Conservation (phyloP, 495 filamentous ascomycete species). For the Neurospora sp. region DNA sequence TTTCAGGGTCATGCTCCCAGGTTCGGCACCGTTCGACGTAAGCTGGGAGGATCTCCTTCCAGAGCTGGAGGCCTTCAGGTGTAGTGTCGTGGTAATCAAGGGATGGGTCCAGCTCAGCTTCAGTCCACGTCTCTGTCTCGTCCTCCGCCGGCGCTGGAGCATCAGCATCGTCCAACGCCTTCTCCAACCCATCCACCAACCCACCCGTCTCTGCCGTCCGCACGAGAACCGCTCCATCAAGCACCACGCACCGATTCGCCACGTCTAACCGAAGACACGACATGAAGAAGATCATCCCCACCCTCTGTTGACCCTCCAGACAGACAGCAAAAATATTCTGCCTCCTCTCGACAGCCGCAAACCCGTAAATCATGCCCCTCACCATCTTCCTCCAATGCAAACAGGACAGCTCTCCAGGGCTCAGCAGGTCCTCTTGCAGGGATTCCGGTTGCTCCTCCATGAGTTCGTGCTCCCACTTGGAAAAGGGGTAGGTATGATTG, state of each 20-base stretch:
- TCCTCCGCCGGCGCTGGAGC: no score
- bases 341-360: not conserved
- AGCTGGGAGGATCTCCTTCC: constrained; percentile 39
- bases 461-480: not conserved
- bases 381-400: not conserved
- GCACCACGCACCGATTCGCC: not conserved
- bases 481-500: not conserved
- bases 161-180: not conserved
- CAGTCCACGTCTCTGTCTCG: not conserved
- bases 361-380: not conserved
- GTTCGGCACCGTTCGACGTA: constrained; percentile 44
- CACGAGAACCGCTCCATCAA: not conserved
- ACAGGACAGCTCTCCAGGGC: not conserved
- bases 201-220: not conserved
- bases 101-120: not conserved
- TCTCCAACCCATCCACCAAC: not conserved
- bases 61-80: constrained; percentile 16
- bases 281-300: not conserved
- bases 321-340: not conserved
- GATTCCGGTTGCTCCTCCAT: not conserved
- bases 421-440: not conserved
- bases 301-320: not conserved
- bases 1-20: constrained; percentile 32
- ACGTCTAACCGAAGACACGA: not conserved
- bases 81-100: not conserved